Evolutionary conservation across 768 basidiomycete species (phyloP).

Genomic region (Astraeus odoratus): DNA sequence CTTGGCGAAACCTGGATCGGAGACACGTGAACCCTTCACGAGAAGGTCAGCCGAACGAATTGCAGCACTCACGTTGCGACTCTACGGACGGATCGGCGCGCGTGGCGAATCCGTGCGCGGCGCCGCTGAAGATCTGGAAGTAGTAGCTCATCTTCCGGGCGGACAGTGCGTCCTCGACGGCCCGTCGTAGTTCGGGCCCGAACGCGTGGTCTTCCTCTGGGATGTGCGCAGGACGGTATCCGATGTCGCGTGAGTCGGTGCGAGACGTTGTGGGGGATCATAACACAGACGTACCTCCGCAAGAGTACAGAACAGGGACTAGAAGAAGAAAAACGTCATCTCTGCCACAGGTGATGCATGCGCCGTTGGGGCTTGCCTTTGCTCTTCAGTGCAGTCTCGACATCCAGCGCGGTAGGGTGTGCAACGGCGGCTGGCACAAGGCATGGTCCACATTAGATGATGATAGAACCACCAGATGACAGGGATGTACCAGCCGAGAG

Average conservation of each 20-base stretch:
- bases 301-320: slow-evolving; percentile 51
- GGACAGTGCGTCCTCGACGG: slow-evolving; percentile 50
- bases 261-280: not conserved
- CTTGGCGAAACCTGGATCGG: slow-evolving; percentile 54
- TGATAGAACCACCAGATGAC: not conserved
- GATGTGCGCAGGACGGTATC: not conserved
- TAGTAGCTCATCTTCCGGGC: slow-evolving; percentile 47
- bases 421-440: slow-evolving; percentile 51
- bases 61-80: slow-evolving; percentile 12
- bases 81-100: slow-evolving; percentile 24
- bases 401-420: slow-evolving; percentile 46
- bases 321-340: not conserved
- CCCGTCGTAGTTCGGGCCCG: slow-evolving; percentile 42
- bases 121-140: slow-evolving; percentile 48
- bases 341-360: not conserved
- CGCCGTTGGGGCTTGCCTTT: slow-evolving; percentile 32
- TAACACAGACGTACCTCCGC: slow-evolving; percentile 36
- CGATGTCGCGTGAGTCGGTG: not conserved
- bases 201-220: slow-evolving; percentile 52
- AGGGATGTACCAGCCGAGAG: slow-evolving; percentile 38
- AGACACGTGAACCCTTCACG: not conserved
- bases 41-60: not conserved
- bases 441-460: not conserved
- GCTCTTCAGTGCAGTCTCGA: slow-evolving; percentile 40
- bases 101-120: slow-evolving; percentile 32